Evolutionary conservation across 305 asterid genomes (phyloP).

Genomic region (Fraxinus albicans): DNA sequence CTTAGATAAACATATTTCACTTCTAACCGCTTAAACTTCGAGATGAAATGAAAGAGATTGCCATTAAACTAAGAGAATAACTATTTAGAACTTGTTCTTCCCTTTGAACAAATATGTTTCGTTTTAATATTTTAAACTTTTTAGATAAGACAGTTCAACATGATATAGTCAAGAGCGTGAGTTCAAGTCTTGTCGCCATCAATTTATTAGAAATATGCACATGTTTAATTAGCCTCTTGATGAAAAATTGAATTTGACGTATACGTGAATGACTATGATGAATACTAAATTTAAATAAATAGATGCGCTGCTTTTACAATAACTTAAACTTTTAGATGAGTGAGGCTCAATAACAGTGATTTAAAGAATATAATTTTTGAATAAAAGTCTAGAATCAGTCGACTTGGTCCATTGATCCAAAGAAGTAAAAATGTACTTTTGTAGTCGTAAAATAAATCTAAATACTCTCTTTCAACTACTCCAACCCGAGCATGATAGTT

Average conservation of each 20-base stretch:
- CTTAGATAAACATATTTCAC: too few relatives aligned
- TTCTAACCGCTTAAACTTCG: too few relatives aligned
- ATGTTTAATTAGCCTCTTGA: too few relatives aligned
- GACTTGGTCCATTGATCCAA: not conserved
- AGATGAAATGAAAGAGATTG: too few relatives aligned
- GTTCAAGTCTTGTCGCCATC: not conserved
- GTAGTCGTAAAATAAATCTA: too few relatives aligned
- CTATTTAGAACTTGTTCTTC: not conserved
- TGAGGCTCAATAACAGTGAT: not conserved
- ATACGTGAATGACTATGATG: not conserved
- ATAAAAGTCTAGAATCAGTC: too few relatives aligned
- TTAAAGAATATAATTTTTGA: not conserved
- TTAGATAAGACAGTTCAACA: not conserved
- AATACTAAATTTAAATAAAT: too few relatives aligned
- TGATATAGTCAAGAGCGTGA: not conserved
- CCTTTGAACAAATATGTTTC: too few relatives aligned
- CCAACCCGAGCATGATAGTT: not conserved
- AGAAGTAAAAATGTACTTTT: too few relatives aligned
- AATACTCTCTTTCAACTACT: not conserved
- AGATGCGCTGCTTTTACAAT: not conserved
- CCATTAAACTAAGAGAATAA: too few relatives aligned
- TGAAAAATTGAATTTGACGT: too few relatives aligned
- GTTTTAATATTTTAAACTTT: too few relatives aligned
- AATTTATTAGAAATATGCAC: not conserved
- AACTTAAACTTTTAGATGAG: not conserved